Evolutionary conservation across 306 rosid genomes (phyloP), one percentile per base, ranked within the genome.

Genomic region (Boehmeria nivea): DNA sequence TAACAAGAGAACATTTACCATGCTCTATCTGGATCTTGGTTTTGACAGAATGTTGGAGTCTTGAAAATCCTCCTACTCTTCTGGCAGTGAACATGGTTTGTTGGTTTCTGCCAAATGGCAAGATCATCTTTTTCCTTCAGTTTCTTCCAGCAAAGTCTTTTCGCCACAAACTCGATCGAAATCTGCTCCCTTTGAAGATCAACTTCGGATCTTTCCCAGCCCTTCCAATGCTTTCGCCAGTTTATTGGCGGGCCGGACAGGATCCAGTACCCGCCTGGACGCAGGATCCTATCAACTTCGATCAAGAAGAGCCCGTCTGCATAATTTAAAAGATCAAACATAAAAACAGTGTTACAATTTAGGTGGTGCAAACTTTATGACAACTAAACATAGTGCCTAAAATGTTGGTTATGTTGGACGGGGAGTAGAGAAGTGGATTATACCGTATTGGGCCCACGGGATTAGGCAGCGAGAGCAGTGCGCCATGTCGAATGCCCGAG

Each of bases 381-480:
- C n/a, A n/a, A n/a, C n/a, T n/a, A n/a, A n/a, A n/a, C n/a, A n/a
- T n/a, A n/a, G n/a, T n/a, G n/a, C n/a, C n/a, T n/a, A n/a, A n/a
- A n/a, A n/a, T n/a, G n/a, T n/a, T n/a, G n/a, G n/a, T n/a, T n/a
- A n/a, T n/a, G n/a, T n/a, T n/a, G n/a, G n/a, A n/a, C n/a, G n/a
- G n/a, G n/a, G n/a, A n/a, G n/a, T n/a, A n/a, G n/a, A n/a, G n/a
- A n/a, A n/a, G n/a, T n/a, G 49, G 27, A 40, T 0, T 3, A 55
- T 89, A 91, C 98, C 96, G 17, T 64, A 16, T 15, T 73, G 72
- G 65, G 83, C 86, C 99, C 99, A 93, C 0, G 99, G 99, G 63
- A 93, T 93, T 54, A 93, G 99, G 73, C 99, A 93, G 28, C 99
- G 94, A 11, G 99, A 93, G 78, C 99, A 91, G 13, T 91, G 99